phyloP scores from a whole-genome alignment of 768 basidiomycete species.

The Lyophyllum semitale region DNA sequence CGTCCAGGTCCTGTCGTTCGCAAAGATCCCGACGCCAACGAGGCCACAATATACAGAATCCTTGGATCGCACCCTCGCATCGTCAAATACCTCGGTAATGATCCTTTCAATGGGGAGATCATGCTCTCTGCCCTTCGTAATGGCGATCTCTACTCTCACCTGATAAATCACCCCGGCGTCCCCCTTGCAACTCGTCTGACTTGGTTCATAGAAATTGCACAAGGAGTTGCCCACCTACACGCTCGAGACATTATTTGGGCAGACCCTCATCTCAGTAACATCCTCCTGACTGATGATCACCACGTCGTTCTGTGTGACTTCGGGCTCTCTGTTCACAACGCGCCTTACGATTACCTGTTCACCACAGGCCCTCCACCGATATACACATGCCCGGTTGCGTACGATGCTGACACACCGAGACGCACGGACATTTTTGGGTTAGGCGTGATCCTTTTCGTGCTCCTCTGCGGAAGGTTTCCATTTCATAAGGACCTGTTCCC shows the following conservation, averaged over 20 bases:
- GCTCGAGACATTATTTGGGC: slow-evolving; percentile 11
- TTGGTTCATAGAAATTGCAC: slow-evolving; percentile 14
- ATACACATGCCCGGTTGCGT: neutral
- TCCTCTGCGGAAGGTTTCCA: slow-evolving; percentile 1
- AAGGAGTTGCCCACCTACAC: slow-evolving; percentile 15
- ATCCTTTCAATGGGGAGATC: neutral
- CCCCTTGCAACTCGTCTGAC: neutral
- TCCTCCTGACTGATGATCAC: slow-evolving; percentile 22
- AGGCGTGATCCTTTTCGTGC: slow-evolving; percentile 15
- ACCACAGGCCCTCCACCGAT: slow-evolving; percentile 8
- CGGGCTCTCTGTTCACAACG: slow-evolving; percentile 5
- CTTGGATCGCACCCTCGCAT: neutral
- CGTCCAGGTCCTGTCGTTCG: too few relatives aligned
- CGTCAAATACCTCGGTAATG: neutral
- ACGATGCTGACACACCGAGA: slow-evolving; percentile 1
- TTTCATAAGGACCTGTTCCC: too few relatives aligned
- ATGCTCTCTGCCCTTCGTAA: neutral
- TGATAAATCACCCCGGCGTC: neutral
- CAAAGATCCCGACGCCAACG: neutral
- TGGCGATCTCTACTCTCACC: neutral
- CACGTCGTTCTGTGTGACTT: slow-evolving; percentile 6
- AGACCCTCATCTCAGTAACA: slow-evolving; percentile 13
- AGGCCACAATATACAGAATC: neutral
- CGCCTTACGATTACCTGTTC: slow-evolving; percentile 1
- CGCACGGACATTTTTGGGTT: slow-evolving; percentile 13